Conservation (phyloP, 441 rosid genomes). For the Corymbia calophylla region DNA sequence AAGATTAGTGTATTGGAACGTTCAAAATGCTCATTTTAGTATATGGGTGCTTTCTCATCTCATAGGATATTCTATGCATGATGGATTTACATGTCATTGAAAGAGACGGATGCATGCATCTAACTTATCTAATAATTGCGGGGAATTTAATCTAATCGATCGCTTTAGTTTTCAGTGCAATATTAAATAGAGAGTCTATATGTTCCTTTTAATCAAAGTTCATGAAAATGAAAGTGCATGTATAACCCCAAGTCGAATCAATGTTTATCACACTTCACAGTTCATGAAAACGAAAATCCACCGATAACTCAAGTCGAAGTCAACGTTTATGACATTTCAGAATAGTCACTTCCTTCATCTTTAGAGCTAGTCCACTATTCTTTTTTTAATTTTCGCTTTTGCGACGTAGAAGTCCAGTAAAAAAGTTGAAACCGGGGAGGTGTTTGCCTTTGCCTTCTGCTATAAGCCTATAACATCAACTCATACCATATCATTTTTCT, state of each 20-base stretch:
- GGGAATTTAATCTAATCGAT: too few relatives aligned
- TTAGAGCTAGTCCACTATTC: too few relatives aligned
- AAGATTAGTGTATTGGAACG: too few relatives aligned
- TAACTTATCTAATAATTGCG: background rate
- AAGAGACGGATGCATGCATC: background rate
- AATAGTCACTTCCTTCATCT: background rate
- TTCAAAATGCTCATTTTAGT: background rate
- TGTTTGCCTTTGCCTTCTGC: too few relatives aligned
- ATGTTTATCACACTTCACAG: background rate
- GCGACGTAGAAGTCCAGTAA: fast-evolving
- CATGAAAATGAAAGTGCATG: background rate
- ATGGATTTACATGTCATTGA: fast-evolving
- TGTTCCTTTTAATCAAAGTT: background rate
- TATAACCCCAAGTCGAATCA: background rate
- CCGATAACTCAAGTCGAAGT: background rate
- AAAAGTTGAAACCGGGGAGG: too few relatives aligned
- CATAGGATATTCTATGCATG: fast-evolving
- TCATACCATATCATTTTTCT: background rate
- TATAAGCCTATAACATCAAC: too few relatives aligned
- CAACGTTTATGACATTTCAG: background rate
- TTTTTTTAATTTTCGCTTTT: too few relatives aligned
- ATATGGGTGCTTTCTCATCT: background rate
- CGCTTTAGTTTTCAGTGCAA: too few relatives aligned
- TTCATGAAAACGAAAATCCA: background rate
- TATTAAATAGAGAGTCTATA: background rate